Base-by-base conservation (phyloP, 2,329 filamentous ascomycete species). In the Calycina herbarum region DNA sequence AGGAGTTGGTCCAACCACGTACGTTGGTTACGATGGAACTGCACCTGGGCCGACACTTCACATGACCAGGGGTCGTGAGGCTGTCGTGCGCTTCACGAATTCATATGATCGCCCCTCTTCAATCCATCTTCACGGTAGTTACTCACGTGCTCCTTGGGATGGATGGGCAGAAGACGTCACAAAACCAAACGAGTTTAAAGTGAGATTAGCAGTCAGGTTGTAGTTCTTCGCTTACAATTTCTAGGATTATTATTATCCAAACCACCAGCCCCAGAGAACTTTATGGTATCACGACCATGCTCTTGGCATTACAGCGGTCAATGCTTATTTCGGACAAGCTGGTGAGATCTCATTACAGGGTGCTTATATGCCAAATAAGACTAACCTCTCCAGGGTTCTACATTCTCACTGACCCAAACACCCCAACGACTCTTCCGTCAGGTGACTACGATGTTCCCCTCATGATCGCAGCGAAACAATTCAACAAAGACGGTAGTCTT, bases 191-290 rank as follows among this genome's bases (percentile, higher is more conserved):
- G 76, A 86, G 70, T 86, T 82, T 75, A 87, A 88, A 24, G 45
- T 51, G 2, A 51, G 45, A 10, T 11, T 13, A n/a, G 27, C 27
- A 5, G 20, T 10, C n/a, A 4, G 27, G 8, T 51, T 51, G 45
- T 51, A 11, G n/a, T 13, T 13, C n/a, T 11, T 51, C 45, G 45
- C 45, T 51, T 51, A 51, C 24, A 20, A 10, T 8, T 24, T 51
- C 45, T 51, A 51, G 73, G 85, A 87, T 67, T 87, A 88, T 72
- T 88, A 86, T 73, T 88, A 85, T 69, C 85, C 85, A 13, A 87
- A 87, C 72, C 76, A 73, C 11, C 81, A 86, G 71, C 79, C 78
- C 42, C 83, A 80, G 2, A 79, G 85, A 51, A 79, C 82, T 0
- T 77, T 86, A 40, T 88, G 85, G 85, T 87, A 87, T 69, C 84